Conservation (phyloP, 23 red algal genomes). For the Gracilaria vermiculophylla region DNA sequence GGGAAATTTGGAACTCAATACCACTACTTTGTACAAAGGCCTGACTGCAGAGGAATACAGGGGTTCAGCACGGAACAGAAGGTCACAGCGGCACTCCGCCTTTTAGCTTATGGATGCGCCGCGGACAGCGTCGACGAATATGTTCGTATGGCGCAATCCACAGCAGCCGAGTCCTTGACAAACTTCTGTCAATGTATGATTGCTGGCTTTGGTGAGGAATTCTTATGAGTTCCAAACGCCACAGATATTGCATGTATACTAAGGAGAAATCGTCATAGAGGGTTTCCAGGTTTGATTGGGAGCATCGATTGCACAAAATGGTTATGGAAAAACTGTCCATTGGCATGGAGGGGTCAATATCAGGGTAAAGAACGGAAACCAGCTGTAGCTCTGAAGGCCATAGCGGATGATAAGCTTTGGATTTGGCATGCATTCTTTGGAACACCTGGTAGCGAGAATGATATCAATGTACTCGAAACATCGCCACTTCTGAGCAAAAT, state of each 20-base stretch:
- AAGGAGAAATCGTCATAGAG: too few relatives aligned
- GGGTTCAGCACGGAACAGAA: conserved; percentile 3
- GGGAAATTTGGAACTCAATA: background rate
- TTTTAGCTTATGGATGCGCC: conserved; percentile 29
- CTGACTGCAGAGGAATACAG: background rate
- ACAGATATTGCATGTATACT: too few relatives aligned
- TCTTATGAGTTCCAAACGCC: conserved; percentile 8
- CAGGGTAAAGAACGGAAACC: background rate
- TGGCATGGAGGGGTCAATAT: background rate
- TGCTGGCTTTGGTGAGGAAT: background rate
- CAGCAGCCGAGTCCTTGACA: too few relatives aligned
- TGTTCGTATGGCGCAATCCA: background rate
- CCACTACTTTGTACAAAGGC: conserved; percentile 5
- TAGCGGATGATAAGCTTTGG: background rate
- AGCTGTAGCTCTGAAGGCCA: background rate
- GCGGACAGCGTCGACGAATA: conserved; percentile 20
- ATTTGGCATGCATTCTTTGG: conserved; percentile 25
- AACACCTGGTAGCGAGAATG: background rate
- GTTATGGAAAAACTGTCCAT: conserved; percentile 29
- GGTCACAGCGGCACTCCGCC: background rate
- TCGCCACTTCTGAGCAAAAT: background rate
- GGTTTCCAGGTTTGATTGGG: conserved; percentile 3
- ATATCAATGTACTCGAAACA: conserved; percentile 4
- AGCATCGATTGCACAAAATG: conserved; percentile 30
- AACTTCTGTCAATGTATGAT: too few relatives aligned